Percentiles rank a stretch among this genome's conserved stretches.
phyloP scores from a whole-genome alignment of 2,329 filamentous ascomycete genomes.

The Alternaria brassicae region DNA sequence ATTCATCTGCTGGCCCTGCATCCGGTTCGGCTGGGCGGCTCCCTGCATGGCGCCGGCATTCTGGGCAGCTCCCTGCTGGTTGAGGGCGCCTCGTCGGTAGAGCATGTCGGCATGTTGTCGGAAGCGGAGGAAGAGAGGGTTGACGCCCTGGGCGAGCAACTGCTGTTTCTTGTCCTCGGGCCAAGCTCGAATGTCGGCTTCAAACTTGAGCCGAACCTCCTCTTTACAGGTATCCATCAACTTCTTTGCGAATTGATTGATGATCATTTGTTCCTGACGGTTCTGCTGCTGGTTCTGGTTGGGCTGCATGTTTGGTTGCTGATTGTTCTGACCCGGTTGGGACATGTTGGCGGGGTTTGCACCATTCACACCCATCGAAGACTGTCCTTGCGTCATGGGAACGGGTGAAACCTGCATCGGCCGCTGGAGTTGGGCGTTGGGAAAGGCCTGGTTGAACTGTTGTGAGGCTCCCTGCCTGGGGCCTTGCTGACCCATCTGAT shows the following conservation, averaged over 20 bases:
- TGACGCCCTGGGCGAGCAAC: conserved; percentile 54
- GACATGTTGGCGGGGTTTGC: conserved; percentile 23
- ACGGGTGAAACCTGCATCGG: conserved; percentile 61
- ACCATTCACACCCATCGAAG: conserved; percentile 44
- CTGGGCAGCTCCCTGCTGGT: conserved; percentile 22
- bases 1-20: conserved; percentile 38
- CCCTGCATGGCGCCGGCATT: conserved; percentile 48
- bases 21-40: conserved; percentile 33
- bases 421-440: conserved; percentile 58
- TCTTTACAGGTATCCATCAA: conserved; percentile 57
- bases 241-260: conserved; percentile 56
- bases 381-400: conserved; percentile 44
- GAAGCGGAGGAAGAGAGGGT: conserved; percentile 61
- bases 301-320: conserved; percentile 44
- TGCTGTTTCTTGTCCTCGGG: conserved; percentile 57
- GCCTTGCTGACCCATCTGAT: conserved; percentile 44
- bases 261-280: conserved; percentile 37
- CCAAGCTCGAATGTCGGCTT: conserved; percentile 52
- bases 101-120: conserved; percentile 55
- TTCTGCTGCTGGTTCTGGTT: conserved; percentile 25
- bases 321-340: conserved; percentile 37
- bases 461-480: conserved; percentile 51
- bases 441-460: conserved; percentile 54
- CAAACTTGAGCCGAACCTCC: conserved; percentile 57
- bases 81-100: conserved; percentile 32